phyloP scores from a whole-genome alignment of 495 filamentous ascomycete genomes.

The Daldinia loculata region DNA sequence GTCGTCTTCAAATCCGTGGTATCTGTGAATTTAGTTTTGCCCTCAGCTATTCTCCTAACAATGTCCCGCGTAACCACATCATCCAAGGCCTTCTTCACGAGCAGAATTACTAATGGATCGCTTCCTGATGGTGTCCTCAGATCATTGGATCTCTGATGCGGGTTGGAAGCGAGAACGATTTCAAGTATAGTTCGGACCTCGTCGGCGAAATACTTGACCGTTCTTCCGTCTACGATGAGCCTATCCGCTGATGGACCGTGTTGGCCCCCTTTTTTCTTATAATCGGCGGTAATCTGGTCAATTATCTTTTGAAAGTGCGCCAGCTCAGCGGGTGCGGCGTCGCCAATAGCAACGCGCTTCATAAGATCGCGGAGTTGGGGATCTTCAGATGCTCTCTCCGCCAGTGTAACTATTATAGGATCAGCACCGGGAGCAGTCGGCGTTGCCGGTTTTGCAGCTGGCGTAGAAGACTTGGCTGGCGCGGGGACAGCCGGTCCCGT shows the following conservation, averaged over 20 bases:
- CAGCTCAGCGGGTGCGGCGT: slow-evolving; percentile 80
- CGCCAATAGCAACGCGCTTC: slow-evolving; percentile 90
- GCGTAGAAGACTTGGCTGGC: slow-evolving; percentile 36
- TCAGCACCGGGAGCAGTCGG: slow-evolving; percentile 59
- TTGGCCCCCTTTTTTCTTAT: slow-evolving; percentile 52
- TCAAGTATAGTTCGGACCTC: slow-evolving; percentile 58
- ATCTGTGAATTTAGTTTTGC: slow-evolving; percentile 54
- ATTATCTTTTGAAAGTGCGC: slow-evolving; percentile 92
- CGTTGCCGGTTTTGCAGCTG: slow-evolving; percentile 39
- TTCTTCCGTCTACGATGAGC: slow-evolving; percentile 54
- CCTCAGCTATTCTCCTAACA: slow-evolving; percentile 52
- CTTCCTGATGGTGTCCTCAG: slow-evolving; percentile 53
- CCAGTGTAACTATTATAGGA: slow-evolving; percentile 94
- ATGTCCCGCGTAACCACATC: slow-evolving; percentile 49
- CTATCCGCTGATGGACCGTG: slow-evolving; percentile 55
- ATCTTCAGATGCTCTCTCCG: slow-evolving; percentile 84
- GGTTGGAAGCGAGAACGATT: slow-evolving; percentile 57
- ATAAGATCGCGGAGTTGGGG: slow-evolving; percentile 93
- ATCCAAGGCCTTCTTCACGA: slow-evolving; percentile 57
- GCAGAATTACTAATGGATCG: slow-evolving; percentile 53
- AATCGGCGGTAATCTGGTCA: slow-evolving; percentile 77
- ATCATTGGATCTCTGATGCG: slow-evolving; percentile 52
- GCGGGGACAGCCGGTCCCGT: slow-evolving; percentile 33
- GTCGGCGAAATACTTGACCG: slow-evolving; percentile 59
- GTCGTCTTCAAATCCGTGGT: slow-evolving; percentile 53